Conservation (phyloP, 2,329 filamentous ascomycete genomes). For the Gnomoniopsis smithogilvyi region DNA sequence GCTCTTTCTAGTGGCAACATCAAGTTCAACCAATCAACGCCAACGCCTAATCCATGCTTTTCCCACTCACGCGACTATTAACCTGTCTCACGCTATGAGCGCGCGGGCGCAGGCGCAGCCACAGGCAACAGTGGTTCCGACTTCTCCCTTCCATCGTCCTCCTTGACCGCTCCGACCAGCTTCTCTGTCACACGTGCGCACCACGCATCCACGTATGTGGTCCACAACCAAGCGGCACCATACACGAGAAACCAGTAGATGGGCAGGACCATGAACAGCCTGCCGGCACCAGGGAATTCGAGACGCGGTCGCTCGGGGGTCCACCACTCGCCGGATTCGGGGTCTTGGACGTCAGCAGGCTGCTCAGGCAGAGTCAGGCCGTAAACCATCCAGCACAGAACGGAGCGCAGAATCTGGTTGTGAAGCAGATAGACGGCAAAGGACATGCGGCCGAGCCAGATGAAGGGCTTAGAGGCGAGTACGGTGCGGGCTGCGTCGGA, state of each 20-base stretch:
- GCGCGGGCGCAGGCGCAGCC: neutral
- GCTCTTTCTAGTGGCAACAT: too few relatives aligned
- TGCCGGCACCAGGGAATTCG: constrained; percentile 11
- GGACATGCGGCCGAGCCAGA: constrained; percentile 18
- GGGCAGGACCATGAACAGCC: constrained; percentile 16
- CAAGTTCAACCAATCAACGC: too few relatives aligned
- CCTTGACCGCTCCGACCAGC: constrained; percentile 29
- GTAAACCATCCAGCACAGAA: constrained; percentile 20
- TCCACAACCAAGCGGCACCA: constrained; percentile 17
- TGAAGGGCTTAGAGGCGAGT: constrained; percentile 16
- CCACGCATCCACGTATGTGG: constrained; percentile 16
- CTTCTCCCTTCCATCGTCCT: constrained; percentile 28
- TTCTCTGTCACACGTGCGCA: constrained; percentile 18
- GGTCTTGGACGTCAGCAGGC: constrained; percentile 15
- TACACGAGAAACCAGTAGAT: constrained; percentile 16
- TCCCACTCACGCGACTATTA: too few relatives aligned
- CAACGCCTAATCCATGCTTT: too few relatives aligned
- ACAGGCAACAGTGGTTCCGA: constrained; percentile 26
- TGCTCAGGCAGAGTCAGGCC: constrained; percentile 15
- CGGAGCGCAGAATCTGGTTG: constrained; percentile 19
- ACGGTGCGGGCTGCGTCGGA: constrained; percentile 13
- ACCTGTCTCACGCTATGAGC: neutral
- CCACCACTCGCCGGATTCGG: constrained; percentile 14
- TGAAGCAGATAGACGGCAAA: constrained; percentile 19
- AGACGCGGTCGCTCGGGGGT: constrained; percentile 11